Percentiles rank a stretch among this genome's conserved stretches.
Evolutionary conservation across 495 filamentous ascomycete species (phyloP).

Genomic region (Aspergillus asperescens): DNA sequence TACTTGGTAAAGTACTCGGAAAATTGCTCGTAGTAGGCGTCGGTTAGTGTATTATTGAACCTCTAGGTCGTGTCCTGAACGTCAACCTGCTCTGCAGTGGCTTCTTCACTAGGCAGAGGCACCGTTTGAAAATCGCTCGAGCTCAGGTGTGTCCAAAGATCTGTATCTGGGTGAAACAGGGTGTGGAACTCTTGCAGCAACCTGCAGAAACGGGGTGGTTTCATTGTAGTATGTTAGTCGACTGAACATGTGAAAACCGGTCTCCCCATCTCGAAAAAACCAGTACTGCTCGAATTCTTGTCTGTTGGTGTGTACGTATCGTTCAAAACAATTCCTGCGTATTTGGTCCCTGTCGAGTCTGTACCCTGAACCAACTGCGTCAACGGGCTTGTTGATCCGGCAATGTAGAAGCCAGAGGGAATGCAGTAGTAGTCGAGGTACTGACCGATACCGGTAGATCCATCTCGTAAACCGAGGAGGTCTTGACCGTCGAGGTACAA

Average conservation of each 20-base stretch:
- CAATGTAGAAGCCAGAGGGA: slow-evolving; percentile 49
- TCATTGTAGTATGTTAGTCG: slow-evolving; percentile 50
- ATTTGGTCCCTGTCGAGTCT: slow-evolving; percentile 43
- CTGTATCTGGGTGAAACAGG: slow-evolving; percentile 49
- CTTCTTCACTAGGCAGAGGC: slow-evolving; percentile 45
- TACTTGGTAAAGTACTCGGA: slow-evolving; percentile 59
- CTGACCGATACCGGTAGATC: slow-evolving; percentile 44
- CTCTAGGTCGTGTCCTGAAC: slow-evolving; percentile 57
- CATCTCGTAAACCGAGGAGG: slow-evolving; percentile 41
- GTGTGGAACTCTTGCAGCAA: slow-evolving; percentile 53
- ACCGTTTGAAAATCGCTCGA: slow-evolving; percentile 48
- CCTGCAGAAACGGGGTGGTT: slow-evolving; percentile 47
- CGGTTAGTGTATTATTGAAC: slow-evolving; percentile 44
- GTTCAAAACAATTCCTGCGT: slow-evolving; percentile 47
- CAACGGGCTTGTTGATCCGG: slow-evolving; percentile 40
- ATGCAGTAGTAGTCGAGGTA: slow-evolving; percentile 57
- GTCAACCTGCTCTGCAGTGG: slow-evolving; percentile 32
- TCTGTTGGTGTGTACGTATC: slow-evolving; percentile 49
- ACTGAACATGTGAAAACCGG: slow-evolving; percentile 51
- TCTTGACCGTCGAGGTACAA: slow-evolving; percentile 46
- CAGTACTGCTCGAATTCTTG: slow-evolving; percentile 53
- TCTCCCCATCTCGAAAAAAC: slow-evolving; percentile 53
- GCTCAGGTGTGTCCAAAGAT: slow-evolving; percentile 52
- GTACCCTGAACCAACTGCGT: slow-evolving; percentile 44
- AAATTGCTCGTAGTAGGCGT: slow-evolving; percentile 47